Conservation (phyloP, 2,329 filamentous ascomycete genomes). For the Biscogniauxia mediterranea region DNA sequence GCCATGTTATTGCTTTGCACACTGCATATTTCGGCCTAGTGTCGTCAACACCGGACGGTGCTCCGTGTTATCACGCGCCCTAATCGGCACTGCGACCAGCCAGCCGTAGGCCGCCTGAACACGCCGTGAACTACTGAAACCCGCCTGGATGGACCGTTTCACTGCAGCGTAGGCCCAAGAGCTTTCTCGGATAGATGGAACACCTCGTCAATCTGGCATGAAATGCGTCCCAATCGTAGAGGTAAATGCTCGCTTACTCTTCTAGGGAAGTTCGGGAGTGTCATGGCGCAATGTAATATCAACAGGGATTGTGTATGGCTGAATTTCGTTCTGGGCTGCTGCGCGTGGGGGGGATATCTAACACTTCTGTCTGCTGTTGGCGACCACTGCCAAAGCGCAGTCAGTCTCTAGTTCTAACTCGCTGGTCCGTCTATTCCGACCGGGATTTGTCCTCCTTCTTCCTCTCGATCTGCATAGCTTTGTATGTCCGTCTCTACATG, state of each 20-base stretch:
- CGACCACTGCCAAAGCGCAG: slow-evolving; percentile 10
- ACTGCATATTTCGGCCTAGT: neutral
- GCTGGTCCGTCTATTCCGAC: slow-evolving; percentile 1
- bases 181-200: neutral
- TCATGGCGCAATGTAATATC: slow-evolving; percentile 11
- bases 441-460: neutral
- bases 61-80: neutral
- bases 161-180: slow-evolving; percentile 5
- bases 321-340: slow-evolving; percentile 7
- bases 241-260: neutral
- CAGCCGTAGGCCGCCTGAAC: neutral
- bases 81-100: neutral
- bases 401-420: slow-evolving; percentile 3
- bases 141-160: neutral
- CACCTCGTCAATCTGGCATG: slow-evolving; percentile 10
- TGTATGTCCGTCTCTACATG: slow-evolving; percentile 51
- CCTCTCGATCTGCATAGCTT: neutral
- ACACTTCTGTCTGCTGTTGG: slow-evolving; percentile 9
- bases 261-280: neutral
- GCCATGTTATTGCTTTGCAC: neutral
- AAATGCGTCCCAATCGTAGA: neutral
- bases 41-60: neutral
- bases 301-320: slow-evolving; percentile 15
- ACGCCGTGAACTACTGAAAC: neutral
- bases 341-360: slow-evolving; percentile 18